phyloP scores from a whole-genome alignment of 2,329 filamentous ascomycete species.

The Monilinia aucupariae region DNA sequence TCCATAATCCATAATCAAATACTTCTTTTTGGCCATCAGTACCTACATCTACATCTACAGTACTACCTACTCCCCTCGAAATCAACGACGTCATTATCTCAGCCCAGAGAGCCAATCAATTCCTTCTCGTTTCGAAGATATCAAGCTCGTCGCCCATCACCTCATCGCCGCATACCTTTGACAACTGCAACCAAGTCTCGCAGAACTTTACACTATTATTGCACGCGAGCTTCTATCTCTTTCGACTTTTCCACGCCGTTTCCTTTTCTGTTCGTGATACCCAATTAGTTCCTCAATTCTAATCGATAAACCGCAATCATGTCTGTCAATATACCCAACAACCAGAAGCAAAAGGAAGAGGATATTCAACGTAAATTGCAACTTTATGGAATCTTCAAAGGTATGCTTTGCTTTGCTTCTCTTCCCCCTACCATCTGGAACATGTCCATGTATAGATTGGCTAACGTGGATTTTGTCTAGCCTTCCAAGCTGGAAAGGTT shows the following conservation, averaged over 20 bases:
- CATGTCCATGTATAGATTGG: slow-evolving; percentile 20
- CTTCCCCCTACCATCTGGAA: neutral
- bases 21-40: neutral
- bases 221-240: too few relatives aligned
- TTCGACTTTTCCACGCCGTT: neutral
- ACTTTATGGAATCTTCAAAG: slow-evolving; percentile 79
- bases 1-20: neutral
- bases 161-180: slow-evolving; percentile 12
- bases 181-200: neutral
- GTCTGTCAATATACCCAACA: slow-evolving; percentile 32
- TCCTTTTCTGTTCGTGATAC: slow-evolving; percentile 24
- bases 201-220: too few relatives aligned
- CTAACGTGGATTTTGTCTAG: slow-evolving; percentile 38
- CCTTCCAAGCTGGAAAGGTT: slow-evolving; percentile 83
- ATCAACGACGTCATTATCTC: too few relatives aligned
- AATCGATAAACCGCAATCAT: slow-evolving; percentile 19
- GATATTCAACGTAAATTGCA: slow-evolving; percentile 93
- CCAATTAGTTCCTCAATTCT: slow-evolving; percentile 13
- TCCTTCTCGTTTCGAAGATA: too few relatives aligned
- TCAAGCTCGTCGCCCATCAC: neutral
- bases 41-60: too few relatives aligned
- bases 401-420: slow-evolving; percentile 36
- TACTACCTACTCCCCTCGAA: too few relatives aligned
- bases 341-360: slow-evolving; percentile 31
- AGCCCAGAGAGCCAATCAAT: too few relatives aligned